Conservation (phyloP, 192 early-diverging fungal species). For the Allomyces javanicus region DNA sequence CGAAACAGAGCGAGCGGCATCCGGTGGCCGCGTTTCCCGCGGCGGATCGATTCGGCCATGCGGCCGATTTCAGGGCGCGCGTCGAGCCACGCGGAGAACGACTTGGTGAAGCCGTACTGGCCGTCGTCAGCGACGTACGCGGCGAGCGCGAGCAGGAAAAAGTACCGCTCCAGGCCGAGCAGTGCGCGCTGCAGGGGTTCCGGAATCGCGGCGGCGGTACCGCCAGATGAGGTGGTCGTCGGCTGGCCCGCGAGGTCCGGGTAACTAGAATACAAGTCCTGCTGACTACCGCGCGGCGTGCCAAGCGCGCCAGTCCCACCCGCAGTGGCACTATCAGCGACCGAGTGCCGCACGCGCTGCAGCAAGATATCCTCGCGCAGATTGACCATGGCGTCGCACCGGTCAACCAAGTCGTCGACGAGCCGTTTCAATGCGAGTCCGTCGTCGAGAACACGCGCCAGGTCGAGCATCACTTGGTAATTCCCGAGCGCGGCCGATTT, state of each 20-base stretch:
- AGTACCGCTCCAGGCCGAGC: conserved; percentile 33
- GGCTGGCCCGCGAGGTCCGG: conserved; percentile 6
- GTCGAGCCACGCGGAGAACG: conserved; percentile 15
- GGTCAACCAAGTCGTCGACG: conserved; percentile 29
- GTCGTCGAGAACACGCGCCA: conserved; percentile 20
- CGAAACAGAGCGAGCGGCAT: conserved; percentile 23
- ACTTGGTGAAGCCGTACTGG: conserved; percentile 5
- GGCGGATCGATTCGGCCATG: conserved; percentile 28
- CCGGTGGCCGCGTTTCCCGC: conserved; percentile 10
- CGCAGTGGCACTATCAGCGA: neutral
- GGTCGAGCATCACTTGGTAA: conserved; percentile 21
- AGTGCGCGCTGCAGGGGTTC: conserved; percentile 19
- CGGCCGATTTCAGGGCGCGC: conserved; percentile 23
- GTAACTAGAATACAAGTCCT: too few relatives aligned
- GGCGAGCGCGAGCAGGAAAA: conserved; percentile 31
- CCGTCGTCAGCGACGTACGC: conserved; percentile 21
- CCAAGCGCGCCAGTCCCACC: too few relatives aligned
- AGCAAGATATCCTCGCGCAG: conserved; percentile 35
- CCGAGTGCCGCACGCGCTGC: conserved; percentile 30
- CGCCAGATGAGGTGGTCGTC: conserved; percentile 1
- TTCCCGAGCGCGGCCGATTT: conserved; percentile 34
- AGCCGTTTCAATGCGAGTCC: conserved; percentile 24
- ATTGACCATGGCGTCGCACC: conserved; percentile 35
- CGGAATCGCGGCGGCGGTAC: neutral
- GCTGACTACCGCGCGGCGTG: too few relatives aligned